phyloP scores from a whole-genome alignment of 768 basidiomycete species.

The Porphyrellus cyaneotinctus region DNA sequence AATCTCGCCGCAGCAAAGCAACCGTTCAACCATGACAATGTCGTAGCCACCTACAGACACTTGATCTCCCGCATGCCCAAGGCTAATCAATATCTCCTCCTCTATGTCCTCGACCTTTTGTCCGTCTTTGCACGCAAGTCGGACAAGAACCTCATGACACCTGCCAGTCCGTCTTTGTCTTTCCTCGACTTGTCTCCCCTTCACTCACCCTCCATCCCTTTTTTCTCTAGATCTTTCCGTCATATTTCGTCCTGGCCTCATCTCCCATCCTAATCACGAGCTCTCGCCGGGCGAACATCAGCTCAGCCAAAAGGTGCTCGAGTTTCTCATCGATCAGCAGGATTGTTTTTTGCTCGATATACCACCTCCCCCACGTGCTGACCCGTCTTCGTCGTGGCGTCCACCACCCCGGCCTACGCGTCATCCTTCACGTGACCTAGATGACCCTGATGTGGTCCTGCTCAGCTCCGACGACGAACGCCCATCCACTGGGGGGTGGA shows the following conservation, averaged over 20 bases:
- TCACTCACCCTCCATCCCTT: not conserved
- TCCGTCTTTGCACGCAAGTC: conserved; percentile 91
- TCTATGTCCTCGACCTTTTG: conserved; percentile 93
- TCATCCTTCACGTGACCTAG: conserved; percentile 26
- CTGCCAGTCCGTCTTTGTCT: conserved; percentile 62
- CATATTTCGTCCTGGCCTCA: conserved; percentile 93
- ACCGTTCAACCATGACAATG: conserved; percentile 64
- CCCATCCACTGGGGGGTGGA: conserved; percentile 50
- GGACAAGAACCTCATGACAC: conserved; percentile 94
- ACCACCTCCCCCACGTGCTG: conserved; percentile 55
- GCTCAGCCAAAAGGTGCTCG: conserved; percentile 84
- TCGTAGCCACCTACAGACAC: conserved; percentile 75
- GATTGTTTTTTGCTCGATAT: conserved; percentile 93
- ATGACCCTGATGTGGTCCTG: conserved; percentile 44
- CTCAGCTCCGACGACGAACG: conserved; percentile 49
- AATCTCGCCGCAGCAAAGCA: conserved; percentile 49
- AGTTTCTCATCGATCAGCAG: conserved; percentile 95
- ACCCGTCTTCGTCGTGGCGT: conserved; percentile 29
- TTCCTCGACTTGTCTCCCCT: not conserved
- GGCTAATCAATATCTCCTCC: conserved; percentile 90
- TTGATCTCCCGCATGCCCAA: conserved; percentile 83
- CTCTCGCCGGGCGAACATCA: conserved; percentile 83
- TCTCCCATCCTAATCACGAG: conserved; percentile 86
- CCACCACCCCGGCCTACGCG: conserved; percentile 12
- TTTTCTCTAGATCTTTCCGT: conserved; percentile 76